Base-by-base conservation (phyloP, 2,329 filamentous ascomycete species). In the Stachybotrys chlorohalonatus region DNA sequence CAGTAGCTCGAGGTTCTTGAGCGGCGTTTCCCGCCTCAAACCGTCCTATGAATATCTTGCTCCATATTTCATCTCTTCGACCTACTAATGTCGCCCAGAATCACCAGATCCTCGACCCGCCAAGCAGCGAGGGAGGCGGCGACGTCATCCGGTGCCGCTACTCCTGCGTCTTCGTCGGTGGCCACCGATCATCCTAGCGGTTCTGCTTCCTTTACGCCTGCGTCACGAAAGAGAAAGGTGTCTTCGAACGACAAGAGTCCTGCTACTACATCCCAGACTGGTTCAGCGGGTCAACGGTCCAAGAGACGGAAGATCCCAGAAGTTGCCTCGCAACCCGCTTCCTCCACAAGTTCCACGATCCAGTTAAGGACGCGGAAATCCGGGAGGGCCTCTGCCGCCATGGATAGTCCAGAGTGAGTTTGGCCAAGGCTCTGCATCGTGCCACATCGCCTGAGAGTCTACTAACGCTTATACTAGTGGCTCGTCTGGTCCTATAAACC, bases 21-120 rank as follows among this genome's bases (percentile, higher is more conserved):
- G 49, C 32, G 1, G 32, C 31, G 45, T 48, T 49, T 31, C 55
- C 58, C 55, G 56, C 57, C 60, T 58, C 47, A 56, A 57, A 48
- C 55, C 58, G 57, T 55, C 56, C 61, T 60, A 53, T 57, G 58
- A 60, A 9, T 9, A 13, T 52, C 53, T 57, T 51, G 58, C 62
- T 63, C 56, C 60, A 68, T 62, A 62, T 66, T 62, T 62, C 61
- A 54, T 53, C 59, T 58, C 64, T 55, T 61, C 60, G 36, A 66
- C 68, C 71, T 70, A 86, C 89, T 93, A 85, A 96, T 96, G 91
- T 90, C 89, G 84, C 79, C 85, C 83, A 96, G 92, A 89, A 86
- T 94, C 68, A 96, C 93, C 80, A 90, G 93, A 79, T 94, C 92
- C 68, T 87, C 92, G 73, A 88, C 92, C 78, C 91, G 91, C 80